Evolutionary conservation across 1,284 basidiomycete genomes (phyloP).

Genomic region (Moesziomyces sp.): DNA sequence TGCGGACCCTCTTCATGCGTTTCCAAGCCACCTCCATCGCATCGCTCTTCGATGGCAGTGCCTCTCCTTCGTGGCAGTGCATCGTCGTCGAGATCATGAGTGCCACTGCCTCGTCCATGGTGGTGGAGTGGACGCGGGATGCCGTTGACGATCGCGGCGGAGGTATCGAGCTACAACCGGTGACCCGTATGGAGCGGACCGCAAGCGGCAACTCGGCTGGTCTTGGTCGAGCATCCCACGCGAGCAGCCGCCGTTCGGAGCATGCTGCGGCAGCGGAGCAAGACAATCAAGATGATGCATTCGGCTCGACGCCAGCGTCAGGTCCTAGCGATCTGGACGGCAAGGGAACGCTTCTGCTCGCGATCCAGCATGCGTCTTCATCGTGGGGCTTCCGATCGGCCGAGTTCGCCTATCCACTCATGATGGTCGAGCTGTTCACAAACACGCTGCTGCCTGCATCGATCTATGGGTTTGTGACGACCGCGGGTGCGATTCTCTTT

Average conservation of each 20-base stretch:
- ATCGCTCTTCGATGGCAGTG: neutral
- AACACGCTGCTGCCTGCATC: conserved; percentile 72
- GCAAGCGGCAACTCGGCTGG: conserved; percentile 9
- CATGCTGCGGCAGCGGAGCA: neutral
- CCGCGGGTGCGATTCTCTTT: conserved; percentile 69
- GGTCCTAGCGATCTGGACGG: conserved; percentile 30
- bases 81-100: conserved; percentile 6
- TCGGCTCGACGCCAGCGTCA: conserved; percentile 18
- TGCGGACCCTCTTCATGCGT: neutral
- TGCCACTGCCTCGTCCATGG: conserved; percentile 3
- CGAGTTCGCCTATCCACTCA: conserved; percentile 72
- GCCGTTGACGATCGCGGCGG: neutral
- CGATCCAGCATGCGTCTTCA: conserved; percentile 62
- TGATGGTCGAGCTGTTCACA: conserved; percentile 72
- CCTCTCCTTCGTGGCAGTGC: neutral
- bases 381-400: conserved; percentile 71
- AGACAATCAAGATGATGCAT: conserved; percentile 4
- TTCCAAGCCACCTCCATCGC: neutral
- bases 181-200: conserved; percentile 4
- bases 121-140: conserved; percentile 1
- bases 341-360: conserved; percentile 44
- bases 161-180: conserved; percentile 11
- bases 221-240: neutral
- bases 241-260: conserved; percentile 1
- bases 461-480: conserved; percentile 71